Percentiles rank a stretch among this genome's conserved stretches.
phyloP scores from a whole-genome alignment of 768 basidiomycete genomes.

The Pisolithus microcarpus region DNA sequence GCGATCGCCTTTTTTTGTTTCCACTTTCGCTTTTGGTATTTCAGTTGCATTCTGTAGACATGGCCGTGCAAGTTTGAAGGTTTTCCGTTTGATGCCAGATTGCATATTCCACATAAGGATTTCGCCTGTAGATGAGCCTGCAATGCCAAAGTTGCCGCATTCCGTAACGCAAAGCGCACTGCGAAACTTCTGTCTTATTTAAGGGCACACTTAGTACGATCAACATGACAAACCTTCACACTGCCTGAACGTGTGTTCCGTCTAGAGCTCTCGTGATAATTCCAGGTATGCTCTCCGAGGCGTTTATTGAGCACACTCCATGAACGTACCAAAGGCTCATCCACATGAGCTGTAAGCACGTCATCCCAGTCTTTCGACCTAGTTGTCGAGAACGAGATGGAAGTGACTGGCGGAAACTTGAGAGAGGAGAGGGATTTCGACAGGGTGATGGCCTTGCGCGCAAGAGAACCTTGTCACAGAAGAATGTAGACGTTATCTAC shows the following conservation, averaged over 20 bases:
- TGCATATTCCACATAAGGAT: slow-evolving; percentile 97
- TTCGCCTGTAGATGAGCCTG: slow-evolving; percentile 69
- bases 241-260: slow-evolving; percentile 48
- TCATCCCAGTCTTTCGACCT: slow-evolving; percentile 97
- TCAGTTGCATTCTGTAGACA: slow-evolving; percentile 49
- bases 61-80: slow-evolving; percentile 61
- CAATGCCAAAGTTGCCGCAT: slow-evolving; percentile 93
- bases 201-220: background rate
- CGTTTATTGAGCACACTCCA: slow-evolving; percentile 85
- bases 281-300: slow-evolving; percentile 68
- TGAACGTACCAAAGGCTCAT: slow-evolving; percentile 75
- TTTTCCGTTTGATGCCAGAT: slow-evolving; percentile 78
- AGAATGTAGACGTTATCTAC: background rate
- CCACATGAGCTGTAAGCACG: slow-evolving; percentile 82
- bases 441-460: slow-evolving; percentile 70
- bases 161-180: slow-evolving; percentile 87
- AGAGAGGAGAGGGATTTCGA: slow-evolving; percentile 75
- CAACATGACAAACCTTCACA: slow-evolving; percentile 53
- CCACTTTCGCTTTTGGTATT: slow-evolving; percentile 34
- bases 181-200: background rate
- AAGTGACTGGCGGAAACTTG: slow-evolving; percentile 76
- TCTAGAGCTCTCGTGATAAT: slow-evolving; percentile 43
- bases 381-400: slow-evolving; percentile 70
- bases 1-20: slow-evolving; percentile 39
- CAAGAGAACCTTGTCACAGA: slow-evolving; percentile 58